phyloP scores from a whole-genome alignment of 2,329 filamentous ascomycete genomes.

The Thelonectria discophora region DNA sequence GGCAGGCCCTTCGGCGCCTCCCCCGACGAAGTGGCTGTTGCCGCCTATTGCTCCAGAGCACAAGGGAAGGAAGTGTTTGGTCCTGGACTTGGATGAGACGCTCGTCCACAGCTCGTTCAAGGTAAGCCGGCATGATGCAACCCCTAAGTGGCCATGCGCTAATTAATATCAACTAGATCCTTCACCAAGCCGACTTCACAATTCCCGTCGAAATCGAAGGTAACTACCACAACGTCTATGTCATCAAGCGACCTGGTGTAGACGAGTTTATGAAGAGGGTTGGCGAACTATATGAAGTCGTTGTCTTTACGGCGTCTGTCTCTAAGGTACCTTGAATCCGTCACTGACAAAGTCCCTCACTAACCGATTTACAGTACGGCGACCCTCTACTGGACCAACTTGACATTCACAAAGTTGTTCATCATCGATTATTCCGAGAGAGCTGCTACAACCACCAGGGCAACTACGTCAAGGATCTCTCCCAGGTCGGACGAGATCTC shows the following conservation, averaged over 20 bases:
- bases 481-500: constrained; percentile 93
- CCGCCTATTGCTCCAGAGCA: constrained; percentile 83
- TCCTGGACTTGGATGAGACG: constrained; percentile 95
- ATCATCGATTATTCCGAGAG: constrained; percentile 95
- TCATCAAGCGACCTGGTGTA: constrained; percentile 98
- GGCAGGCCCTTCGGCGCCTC: constrained; percentile 52
- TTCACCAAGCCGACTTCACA: constrained; percentile 98
- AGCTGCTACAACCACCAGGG: constrained; percentile 99
- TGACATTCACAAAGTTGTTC: constrained; percentile 96
- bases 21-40: constrained; percentile 72
- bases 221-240: constrained; percentile 98
- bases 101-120: constrained; percentile 99
- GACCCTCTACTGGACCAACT: constrained; percentile 95
- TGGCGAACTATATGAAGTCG: constrained; percentile 96
- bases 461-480: constrained; percentile 99
- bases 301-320: constrained; percentile 97
- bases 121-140: constrained; percentile 59
- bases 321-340: constrained; percentile 76
- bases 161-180: constrained; percentile 67
- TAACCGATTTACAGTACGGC: constrained; percentile 73
- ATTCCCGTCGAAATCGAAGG: constrained; percentile 99
- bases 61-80: constrained; percentile 89
- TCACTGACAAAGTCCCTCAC: constrained; percentile 7
- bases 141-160: constrained; percentile 24
- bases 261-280: constrained; percentile 99